phyloP scores from a whole-genome alignment of 805 yeast genomes.

The Yarrowia deformans region DNA sequence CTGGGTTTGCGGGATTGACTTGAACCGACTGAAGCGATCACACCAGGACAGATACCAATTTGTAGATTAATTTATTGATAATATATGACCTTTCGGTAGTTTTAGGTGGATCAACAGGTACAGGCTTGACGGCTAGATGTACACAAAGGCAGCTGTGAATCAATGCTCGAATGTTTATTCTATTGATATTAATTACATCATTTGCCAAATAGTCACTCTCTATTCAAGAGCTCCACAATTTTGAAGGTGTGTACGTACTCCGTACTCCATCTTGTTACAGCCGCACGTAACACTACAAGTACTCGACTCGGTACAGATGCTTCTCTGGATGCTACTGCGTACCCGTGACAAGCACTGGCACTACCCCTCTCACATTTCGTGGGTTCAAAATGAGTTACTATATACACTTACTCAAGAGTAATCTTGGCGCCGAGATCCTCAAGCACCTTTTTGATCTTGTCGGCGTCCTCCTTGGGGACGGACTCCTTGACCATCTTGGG shows the following conservation, averaged over 20 bases:
- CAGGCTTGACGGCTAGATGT: no score
- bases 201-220: no score
- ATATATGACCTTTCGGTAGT: neutral
- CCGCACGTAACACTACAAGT: neutral
- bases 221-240: no score
- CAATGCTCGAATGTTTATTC: no score
- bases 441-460: constrained; percentile 88
- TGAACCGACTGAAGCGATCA: no score
- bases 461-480: constrained; percentile 97
- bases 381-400: constrained; percentile 27
- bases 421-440: constrained; percentile 97
- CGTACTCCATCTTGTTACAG: neutral
- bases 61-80: constrained; percentile 15
- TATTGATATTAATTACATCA: no score
- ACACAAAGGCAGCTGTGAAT: no score
- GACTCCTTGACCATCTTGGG: constrained; percentile 96
- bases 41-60: neutral
- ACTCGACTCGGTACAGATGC: neutral
- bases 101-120: no score
- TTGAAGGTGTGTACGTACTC: no score
- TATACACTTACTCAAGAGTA: constrained; percentile 68
- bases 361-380: no score
- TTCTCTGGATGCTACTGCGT: no score
- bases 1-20: neutral
- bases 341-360: neutral